A percentile compares a stretch with the other conserved stretches of the same genome.
phyloP scores from a whole-genome alignment of 1,284 basidiomycete species.

The Jaminaea rosea region DNA sequence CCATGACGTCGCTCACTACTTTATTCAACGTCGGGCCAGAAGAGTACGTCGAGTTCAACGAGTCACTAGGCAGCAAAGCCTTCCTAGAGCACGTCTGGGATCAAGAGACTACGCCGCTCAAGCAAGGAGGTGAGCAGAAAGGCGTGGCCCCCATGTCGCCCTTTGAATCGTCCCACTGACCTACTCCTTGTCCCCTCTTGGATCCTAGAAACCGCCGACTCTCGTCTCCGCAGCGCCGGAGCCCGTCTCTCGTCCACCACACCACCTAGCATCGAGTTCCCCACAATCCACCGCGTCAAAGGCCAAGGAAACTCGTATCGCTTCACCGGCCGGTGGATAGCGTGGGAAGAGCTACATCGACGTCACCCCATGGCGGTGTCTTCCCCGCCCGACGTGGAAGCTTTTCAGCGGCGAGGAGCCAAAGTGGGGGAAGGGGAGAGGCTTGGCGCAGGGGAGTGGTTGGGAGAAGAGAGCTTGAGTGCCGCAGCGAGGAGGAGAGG shows the following conservation, averaged over 20 bases:
- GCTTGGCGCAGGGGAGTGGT: conserved; percentile 12
- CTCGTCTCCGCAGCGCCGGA: conserved; percentile 15
- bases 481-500: not conserved
- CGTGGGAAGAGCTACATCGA: conserved; percentile 21
- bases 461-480: not conserved
- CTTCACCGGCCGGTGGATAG: conserved; percentile 16
- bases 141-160: not conserved
- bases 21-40: conserved; percentile 28
- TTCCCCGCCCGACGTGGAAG: conserved; percentile 14
- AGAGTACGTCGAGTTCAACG: conserved; percentile 29
- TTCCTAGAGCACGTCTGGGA: conserved; percentile 31
- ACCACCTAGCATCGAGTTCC: conserved; percentile 23
- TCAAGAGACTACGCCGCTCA: conserved; percentile 12
- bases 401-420: conserved; percentile 7
- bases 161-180: not conserved
- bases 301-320: conserved; percentile 26
- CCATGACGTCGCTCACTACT: conserved; percentile 23
- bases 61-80: conserved; percentile 20
- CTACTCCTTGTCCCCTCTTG: not conserved
- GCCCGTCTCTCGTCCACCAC: conserved; percentile 16
- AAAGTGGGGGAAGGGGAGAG: conserved; percentile 11
- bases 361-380: conserved; percentile 22
- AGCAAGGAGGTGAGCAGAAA: conserved; percentile 8
- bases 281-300: conserved; percentile 15
- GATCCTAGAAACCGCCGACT: conserved; percentile 8